phyloP scores from a whole-genome alignment of 148 eudicot species.

The Chenopodium album region DNA sequence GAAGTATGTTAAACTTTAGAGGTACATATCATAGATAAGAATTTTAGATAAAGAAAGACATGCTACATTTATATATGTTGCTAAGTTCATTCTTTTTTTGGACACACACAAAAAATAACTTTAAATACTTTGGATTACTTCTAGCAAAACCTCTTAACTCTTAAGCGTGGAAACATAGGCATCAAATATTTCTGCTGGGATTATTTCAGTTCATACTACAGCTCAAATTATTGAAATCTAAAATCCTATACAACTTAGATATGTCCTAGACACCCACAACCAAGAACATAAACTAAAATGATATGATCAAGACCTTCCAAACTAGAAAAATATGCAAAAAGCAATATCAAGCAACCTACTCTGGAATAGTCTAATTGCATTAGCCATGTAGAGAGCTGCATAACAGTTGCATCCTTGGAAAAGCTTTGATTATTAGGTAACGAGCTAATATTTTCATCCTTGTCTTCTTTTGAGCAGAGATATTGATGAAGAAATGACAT shows the following conservation, averaged over 20 bases:
- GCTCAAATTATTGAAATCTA: neutral
- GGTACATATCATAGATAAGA: neutral
- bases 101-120: neutral
- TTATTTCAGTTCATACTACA: neutral
- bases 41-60: neutral
- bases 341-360: constrained; percentile 37
- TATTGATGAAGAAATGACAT: constrained; percentile 66
- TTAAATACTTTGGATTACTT: neutral
- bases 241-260: neutral
- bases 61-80: neutral
- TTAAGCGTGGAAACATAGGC: neutral
- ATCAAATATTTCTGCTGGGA: neutral
- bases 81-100: too few relatives aligned
- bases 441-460: constrained; percentile 30
- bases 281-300: neutral
- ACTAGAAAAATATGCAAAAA: neutral
- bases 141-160: neutral
- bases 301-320: neutral
- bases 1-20: neutral
- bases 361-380: constrained; percentile 51
- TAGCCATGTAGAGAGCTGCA: constrained; percentile 81
- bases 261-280: neutral
- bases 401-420: constrained; percentile 58
- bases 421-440: constrained; percentile 44
- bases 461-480: constrained; percentile 40